A percentile compares a stretch with the other conserved stretches of the same genome.
phyloP scores from a whole-genome alignment of 352 stramenopile genomes.

The Hyaloperonospora brassicae region DNA sequence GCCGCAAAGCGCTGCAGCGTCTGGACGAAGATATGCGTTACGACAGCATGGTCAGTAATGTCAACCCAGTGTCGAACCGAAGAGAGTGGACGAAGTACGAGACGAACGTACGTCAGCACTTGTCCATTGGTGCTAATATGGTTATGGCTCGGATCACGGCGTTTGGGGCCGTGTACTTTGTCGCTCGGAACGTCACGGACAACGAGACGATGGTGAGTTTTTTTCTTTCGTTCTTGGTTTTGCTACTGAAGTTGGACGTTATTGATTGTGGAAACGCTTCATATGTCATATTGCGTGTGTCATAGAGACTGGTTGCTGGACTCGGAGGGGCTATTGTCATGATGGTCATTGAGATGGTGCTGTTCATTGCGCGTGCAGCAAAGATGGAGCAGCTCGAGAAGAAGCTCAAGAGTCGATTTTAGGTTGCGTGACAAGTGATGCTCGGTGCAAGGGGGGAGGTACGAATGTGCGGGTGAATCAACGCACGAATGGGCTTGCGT shows the following conservation, averaged over 20 bases:
- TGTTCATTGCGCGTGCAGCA: constrained; percentile 70
- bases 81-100: constrained; percentile 50
- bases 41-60: constrained; percentile 60
- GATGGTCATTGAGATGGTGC: constrained; percentile 85
- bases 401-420: constrained; percentile 35
- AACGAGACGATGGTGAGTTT: constrained; percentile 64
- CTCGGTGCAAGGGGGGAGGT: no score
- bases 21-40: constrained; percentile 80
- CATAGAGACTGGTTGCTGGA: constrained; percentile 53
- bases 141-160: constrained; percentile 69
- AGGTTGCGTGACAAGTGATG: constrained; percentile 1
- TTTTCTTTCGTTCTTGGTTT: neutral
- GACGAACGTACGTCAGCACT: constrained; percentile 61
- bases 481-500: no score
- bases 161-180: constrained; percentile 76
- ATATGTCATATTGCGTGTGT: constrained; percentile 1
- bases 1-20: constrained; percentile 54
- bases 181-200: constrained; percentile 51
- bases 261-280: no score
- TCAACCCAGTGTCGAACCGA: constrained; percentile 39
- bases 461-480: no score
- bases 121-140: constrained; percentile 83
- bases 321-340: constrained; percentile 69
- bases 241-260: constrained; percentile 4
- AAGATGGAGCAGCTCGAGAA: constrained; percentile 51